These are phyloP conservation scores for Lanmaoa rubissima DNA, from an alignment of 768 basidiomycete genomes.

Conservation along the genomic window DNA sequence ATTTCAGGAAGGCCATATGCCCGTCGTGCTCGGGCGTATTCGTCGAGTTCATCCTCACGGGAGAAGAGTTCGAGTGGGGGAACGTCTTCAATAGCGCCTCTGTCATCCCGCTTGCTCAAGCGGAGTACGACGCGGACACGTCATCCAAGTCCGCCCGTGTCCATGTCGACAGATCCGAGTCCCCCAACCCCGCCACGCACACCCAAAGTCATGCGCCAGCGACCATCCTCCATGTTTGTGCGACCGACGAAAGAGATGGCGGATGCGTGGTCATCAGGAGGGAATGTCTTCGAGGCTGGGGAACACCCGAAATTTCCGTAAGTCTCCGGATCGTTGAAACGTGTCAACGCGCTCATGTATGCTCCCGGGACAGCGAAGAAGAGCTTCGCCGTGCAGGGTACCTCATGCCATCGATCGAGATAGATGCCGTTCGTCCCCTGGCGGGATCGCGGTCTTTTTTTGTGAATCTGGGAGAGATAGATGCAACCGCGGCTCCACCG, in stretches of 20 bases:
- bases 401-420: constrained; percentile 7
- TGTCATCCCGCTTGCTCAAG: constrained; percentile 11
- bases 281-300: not conserved
- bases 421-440: constrained; percentile 43
- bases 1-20: constrained; percentile 23
- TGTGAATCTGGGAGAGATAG: constrained; percentile 36
- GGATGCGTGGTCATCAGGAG: constrained; percentile 7
- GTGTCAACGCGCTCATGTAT: not conserved
- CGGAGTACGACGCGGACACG: constrained; percentile 3
- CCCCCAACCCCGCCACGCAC: not conserved
- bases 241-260: constrained; percentile 9
- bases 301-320: constrained; percentile 12
- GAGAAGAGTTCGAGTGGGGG: not conserved
- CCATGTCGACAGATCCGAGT: constrained; percentile 5
- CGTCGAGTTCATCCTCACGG: constrained; percentile 5
- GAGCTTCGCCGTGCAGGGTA: not conserved
- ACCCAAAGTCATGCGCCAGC: constrained; percentile 1
- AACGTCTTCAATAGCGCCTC: not conserved
- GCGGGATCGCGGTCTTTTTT: constrained; percentile 45
- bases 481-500: constrained; percentile 26
- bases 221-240: constrained; percentile 18
- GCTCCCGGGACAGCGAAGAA: constrained; percentile 5
- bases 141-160: not conserved
- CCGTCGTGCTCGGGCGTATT: constrained; percentile 2
- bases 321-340: not conserved